A percentile compares a stretch with the other conserved stretches of the same genome.
These are phyloP conservation scores for Trifolium pratense DNA, from an alignment of 306 rosid genomes.

Conservation along the genomic window DNA sequence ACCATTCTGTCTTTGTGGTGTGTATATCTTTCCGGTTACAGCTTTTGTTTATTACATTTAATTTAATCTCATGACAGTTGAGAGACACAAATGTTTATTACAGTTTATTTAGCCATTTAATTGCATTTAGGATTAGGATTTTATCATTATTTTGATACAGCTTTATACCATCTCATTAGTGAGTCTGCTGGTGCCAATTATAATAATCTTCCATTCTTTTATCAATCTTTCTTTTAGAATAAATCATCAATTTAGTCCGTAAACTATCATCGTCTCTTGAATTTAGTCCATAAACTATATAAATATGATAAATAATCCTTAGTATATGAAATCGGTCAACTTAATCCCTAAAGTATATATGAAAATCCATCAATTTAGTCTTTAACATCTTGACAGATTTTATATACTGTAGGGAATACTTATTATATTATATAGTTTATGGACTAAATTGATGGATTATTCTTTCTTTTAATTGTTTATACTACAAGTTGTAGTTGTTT, in stretches of 20 bases:
- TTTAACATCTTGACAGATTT: too few relatives aligned
- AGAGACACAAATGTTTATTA: slow-evolving; percentile 3
- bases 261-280: too few relatives aligned
- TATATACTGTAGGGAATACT: too few relatives aligned
- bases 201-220: not conserved
- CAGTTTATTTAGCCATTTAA: not conserved
- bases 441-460: too few relatives aligned
- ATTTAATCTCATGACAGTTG: not conserved
- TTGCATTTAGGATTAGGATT: not conserved
- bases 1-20: slow-evolving; percentile 13
- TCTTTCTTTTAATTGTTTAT: not conserved
- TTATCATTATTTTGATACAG: not conserved
- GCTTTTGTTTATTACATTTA: not conserved
- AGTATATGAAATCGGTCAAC: too few relatives aligned
- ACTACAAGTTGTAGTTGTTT: not conserved
- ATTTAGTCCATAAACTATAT: too few relatives aligned
- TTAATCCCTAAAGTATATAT: too few relatives aligned
- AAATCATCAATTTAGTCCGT: too few relatives aligned
- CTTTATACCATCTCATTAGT: not conserved
- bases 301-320: too few relatives aligned
- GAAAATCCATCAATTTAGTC: too few relatives aligned
- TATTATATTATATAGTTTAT: too few relatives aligned
- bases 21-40: slow-evolving; percentile 13
- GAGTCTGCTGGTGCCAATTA: not conserved
- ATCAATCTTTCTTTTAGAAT: slow-evolving; percentile 1